These are phyloP conservation scores for Thalassiosira profunda DNA, from an alignment of 108 stramenopile genomes.

Conservation along the genomic window DNA sequence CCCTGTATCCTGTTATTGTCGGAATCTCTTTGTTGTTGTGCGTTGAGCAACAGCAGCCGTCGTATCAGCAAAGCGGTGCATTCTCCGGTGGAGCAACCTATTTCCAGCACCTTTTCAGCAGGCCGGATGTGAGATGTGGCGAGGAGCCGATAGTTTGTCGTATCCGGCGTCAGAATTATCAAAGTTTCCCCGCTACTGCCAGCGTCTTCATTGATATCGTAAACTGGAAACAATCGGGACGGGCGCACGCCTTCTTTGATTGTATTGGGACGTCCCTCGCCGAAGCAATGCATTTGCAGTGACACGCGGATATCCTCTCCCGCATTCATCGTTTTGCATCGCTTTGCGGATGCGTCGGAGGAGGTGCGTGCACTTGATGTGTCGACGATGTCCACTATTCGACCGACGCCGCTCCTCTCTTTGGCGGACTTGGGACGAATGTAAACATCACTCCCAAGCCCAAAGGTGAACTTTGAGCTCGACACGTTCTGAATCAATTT, in stretches of 20 bases:
- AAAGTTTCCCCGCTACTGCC: background rate
- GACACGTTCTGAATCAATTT: no score
- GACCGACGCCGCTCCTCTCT: constrained; percentile 45
- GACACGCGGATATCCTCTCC: constrained; percentile 18
- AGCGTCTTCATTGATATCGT: constrained; percentile 7
- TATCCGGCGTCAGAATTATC: constrained; percentile 62
- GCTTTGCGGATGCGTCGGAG: background rate
- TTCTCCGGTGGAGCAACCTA: constrained; percentile 88
- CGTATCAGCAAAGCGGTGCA: constrained; percentile 37
- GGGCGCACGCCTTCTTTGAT: constrained; percentile 12
- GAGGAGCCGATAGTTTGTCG: constrained; percentile 65
- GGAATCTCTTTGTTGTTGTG: background rate
- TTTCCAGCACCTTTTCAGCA: constrained; percentile 74
- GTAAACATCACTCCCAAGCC: constrained; percentile 31
- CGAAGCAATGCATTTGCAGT: constrained; percentile 19
- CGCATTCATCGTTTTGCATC: constrained; percentile 20
- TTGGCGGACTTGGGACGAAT: constrained; percentile 55
- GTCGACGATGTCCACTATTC: constrained; percentile 11
- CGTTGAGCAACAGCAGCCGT: constrained; percentile 43
- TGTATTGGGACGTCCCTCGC: background rate
- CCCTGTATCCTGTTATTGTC: background rate
- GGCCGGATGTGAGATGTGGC: constrained; percentile 53
- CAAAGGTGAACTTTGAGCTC: background rate
- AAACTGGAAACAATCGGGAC: constrained; percentile 37
- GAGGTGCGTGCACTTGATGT: background rate